phyloP scores from a whole-genome alignment of 2,329 filamentous ascomycete species.

The Monilinia vaccinii-corymbosi region DNA sequence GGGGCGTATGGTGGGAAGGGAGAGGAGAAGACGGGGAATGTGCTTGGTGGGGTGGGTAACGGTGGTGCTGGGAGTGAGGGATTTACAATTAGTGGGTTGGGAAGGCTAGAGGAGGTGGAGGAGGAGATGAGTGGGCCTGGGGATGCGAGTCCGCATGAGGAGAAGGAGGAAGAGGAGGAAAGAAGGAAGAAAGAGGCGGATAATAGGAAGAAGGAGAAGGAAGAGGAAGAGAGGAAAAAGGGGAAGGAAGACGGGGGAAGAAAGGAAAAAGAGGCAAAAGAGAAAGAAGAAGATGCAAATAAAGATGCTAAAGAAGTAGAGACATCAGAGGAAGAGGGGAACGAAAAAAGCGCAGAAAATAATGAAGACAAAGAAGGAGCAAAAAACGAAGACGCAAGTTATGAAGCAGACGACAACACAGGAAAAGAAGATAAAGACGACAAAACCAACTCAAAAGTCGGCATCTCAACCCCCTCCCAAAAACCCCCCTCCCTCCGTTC shows the following conservation, averaged over 20 bases:
- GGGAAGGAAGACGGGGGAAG: neutral
- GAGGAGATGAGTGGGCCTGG: neutral
- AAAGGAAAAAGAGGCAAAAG: neutral
- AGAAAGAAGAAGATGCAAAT: neutral
- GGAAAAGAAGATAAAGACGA: no score
- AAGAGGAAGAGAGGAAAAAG: neutral
- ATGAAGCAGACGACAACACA: no score
- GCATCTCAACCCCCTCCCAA: no score
- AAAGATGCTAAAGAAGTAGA: neutral
- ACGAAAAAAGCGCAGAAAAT: neutral
- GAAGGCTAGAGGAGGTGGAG: neutral
- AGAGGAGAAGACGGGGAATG: neutral
- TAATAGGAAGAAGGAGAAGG: neutral
- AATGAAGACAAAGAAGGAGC: neutral
- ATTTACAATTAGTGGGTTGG: neutral
- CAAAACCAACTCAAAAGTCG: no score
- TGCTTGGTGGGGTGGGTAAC: neutral
- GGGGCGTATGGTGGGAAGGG: neutral
- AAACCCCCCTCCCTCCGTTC: neutral
- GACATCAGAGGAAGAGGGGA: no score
- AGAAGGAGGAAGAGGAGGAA: neutral
- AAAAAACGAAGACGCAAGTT: neutral
- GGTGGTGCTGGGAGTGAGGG: neutral
- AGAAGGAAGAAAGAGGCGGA: neutral
- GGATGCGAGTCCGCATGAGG: neutral